Base-by-base conservation (phyloP, 2,329 filamentous ascomycete species). In the Hortaea sp. region DNA sequence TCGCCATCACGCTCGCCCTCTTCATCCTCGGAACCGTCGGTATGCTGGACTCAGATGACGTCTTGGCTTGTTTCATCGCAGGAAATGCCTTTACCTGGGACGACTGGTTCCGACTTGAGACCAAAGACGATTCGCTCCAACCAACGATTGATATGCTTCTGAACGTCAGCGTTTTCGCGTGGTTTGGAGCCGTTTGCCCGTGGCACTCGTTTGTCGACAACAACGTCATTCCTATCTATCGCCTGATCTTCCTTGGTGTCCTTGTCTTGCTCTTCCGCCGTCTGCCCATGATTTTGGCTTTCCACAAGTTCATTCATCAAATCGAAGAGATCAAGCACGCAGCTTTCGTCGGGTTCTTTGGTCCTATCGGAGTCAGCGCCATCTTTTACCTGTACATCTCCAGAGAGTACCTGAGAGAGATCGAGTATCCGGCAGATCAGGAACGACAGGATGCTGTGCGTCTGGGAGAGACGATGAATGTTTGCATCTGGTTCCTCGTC, bases 111-210 rank as follows among this genome's bases (percentile, higher is more conserved):
- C 83, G 89, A 0, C 71, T 90, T 1, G 85, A 94, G 64, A 95
- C 89, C 0, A 71, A 84, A 56, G 89, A 95, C 55, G 90, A 95
- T 63, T 89, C 85, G 1, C 75, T 95, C n/a, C 88, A 95, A 62
- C 88, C 88, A 0, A 95, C 88, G 0, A 85, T 95, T 40, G 88
- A 95, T 63, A 94, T 95, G 88, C 74, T 95, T 1, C 81, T 95
- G 47, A 95, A 95, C 61, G 79, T 94, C 3, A 74, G 82, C 12
- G 77, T 95, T 35, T 95, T 95, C 63, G 79, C 94, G 66, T 95
- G 88, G 88, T 90, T 85, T 57, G 88, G 88, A 3, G 86, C 87
- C 0, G 78, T 89, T 7, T 86, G 84, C 48, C 89, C 89, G 0
- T 95, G 89, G 89, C 63, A 70, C 4, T 70, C 69, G 28, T 94